Evolutionary conservation across 2,329 filamentous ascomycete species (phyloP), one percentile per base, ranked within the genome.

Genomic region (Penicillium aurantiogriseum): DNA sequence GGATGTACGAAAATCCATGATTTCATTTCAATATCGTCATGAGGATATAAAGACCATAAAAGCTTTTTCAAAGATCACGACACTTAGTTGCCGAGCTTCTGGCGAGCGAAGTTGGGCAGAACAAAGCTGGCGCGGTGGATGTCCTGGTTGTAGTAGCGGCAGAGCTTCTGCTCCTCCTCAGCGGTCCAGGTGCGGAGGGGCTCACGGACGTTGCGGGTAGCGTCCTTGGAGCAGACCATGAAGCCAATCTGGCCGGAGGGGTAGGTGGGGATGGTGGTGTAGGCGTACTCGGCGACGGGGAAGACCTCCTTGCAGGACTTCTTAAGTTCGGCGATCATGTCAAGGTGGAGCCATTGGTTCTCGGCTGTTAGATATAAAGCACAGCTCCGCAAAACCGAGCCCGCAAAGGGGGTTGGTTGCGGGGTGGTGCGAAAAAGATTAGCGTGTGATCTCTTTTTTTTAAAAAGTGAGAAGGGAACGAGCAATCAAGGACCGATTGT

Each of bases 141-240:
- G 74, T 95, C 91, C 74, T 91, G 84, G 82, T 92, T 97, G 85
- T 99, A 99, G 87, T 99, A 99, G 76, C 85, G 86, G 89, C 91
- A 96, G 70, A 93, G 82, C 78, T 91, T 88, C 73, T 91, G 88
- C 85, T 99, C 94, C 80, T 97, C 92, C 79, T 95, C 92, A 64
- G 83, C 75, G 63, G 86, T 83, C 88, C 92, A 96, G 69, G 79
- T 83, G 73, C 94, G 89, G 62, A 97, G 74, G 53, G 94, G 94
- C 79, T 88, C 90, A 77, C 85, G 91, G 74, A 97, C 85, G 79
- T 99, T 85, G 76, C 88, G 86, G 74, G 79, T 86, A 75, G 87
- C 81, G 75, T 97, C 93, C 87, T 99, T 97, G 88, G 85, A 90
- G 88, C 94, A 97, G 74, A 99, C 91, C 92, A 99, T 97, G 88